Conservation (phyloP, 1,139 yeast species). For the Hansenula sp. region DNA sequence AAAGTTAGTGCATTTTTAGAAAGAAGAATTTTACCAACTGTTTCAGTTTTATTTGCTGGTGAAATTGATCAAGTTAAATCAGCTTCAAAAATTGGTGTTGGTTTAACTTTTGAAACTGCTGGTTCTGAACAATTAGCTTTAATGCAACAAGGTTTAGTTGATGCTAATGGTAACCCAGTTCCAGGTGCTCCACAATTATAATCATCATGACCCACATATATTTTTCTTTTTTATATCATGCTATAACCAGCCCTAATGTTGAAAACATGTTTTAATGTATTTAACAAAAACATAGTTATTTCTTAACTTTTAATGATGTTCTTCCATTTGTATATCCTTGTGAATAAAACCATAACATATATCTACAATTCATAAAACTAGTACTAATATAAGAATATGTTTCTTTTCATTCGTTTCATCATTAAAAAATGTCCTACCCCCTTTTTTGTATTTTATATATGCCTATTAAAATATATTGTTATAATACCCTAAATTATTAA, state of each 20-base stretch:
- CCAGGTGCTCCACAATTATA: constrained; percentile 57
- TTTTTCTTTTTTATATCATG: background rate
- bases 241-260: too few species aligned
- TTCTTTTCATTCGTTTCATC: background rate
- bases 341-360: background rate
- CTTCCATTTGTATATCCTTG: background rate
- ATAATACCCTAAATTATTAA: background rate
- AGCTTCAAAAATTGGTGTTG: constrained; percentile 84
- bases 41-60: constrained; percentile 85
- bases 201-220: background rate
- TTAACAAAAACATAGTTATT: background rate
- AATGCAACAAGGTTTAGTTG: constrained; percentile 76
- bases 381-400: too few species aligned
- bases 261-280: background rate
- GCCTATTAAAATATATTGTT: background rate
- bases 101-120: constrained; percentile 91
- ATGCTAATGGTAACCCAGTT: constrained; percentile 79
- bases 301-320: background rate
- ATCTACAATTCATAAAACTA: background rate
- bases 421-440: background rate
- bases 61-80: constrained; percentile 90
- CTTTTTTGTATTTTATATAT: background rate
- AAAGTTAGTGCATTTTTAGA: constrained; percentile 89
- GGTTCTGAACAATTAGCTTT: constrained; percentile 81
- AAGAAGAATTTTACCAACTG: constrained; percentile 89